Percentiles rank a stretch among this genome's conserved stretches.
Evolutionary conservation across 164 flowering plant species (phyloP).

Genomic region (Pachysandra terminalis): DNA sequence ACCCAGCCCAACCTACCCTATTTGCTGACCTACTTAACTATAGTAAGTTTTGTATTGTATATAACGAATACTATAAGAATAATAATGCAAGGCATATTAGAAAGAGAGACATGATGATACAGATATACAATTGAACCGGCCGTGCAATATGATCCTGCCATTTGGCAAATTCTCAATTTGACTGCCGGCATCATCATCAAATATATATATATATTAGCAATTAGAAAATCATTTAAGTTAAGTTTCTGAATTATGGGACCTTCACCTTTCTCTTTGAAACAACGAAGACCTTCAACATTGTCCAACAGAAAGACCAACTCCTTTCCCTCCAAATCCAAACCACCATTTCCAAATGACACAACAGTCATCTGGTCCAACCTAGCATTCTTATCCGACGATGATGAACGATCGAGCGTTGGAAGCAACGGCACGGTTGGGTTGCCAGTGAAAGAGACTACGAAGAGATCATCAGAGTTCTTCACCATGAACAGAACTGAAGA

Average conservation of each 20-base stretch:
- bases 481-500: neutral
- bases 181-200: neutral
- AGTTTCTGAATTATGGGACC: neutral
- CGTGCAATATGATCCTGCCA: neutral
- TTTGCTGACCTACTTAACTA: no score
- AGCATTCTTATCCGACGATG: constrained; percentile 1
- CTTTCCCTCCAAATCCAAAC: neutral
- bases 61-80: no score
- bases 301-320: neutral
- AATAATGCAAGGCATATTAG: neutral
- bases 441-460: neutral
- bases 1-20: no score
- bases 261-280: neutral
- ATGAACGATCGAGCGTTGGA: neutral
- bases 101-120: neutral
- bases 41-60: no score
- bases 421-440: neutral
- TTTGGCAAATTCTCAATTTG: neutral
- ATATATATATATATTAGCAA: neutral
- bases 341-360: neutral
- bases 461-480: neutral
- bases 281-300: neutral
- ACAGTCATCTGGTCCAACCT: constrained; percentile 4
- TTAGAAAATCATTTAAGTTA: neutral
- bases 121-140: neutral